Evolutionary conservation across 179 eudicot genomes (phyloP).

Genomic region (Nepenthes alata): DNA sequence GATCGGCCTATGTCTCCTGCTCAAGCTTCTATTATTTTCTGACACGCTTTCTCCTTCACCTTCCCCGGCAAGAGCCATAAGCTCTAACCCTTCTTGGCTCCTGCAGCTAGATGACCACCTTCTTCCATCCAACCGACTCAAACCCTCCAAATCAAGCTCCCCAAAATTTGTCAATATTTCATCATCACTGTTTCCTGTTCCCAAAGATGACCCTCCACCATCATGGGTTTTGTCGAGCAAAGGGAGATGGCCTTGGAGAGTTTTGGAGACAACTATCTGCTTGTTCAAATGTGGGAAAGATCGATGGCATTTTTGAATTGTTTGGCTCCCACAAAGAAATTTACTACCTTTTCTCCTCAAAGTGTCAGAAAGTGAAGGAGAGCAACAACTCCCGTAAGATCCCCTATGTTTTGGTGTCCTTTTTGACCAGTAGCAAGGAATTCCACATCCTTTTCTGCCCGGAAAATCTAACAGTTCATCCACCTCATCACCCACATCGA

Average conservation of each 20-base stretch:
- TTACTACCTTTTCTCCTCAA: slow-evolving; percentile 63
- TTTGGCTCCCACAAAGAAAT: slow-evolving; percentile 63
- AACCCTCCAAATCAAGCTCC: slow-evolving; percentile 85
- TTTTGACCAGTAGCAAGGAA: slow-evolving; percentile 87
- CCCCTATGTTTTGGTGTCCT: slow-evolving; percentile 61
- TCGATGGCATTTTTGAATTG: slow-evolving; percentile 26
- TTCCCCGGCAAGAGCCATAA: slow-evolving; percentile 40
- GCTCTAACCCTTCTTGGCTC: slow-evolving; percentile 63
- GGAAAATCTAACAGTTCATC: slow-evolving; percentile 62
- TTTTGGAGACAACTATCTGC: slow-evolving; percentile 34
- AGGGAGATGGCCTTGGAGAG: slow-evolving; percentile 55
- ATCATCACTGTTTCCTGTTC: slow-evolving; percentile 59
- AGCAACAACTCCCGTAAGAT: slow-evolving; percentile 60
- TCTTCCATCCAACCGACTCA: slow-evolving; percentile 89
- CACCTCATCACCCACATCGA: slow-evolving; percentile 59
- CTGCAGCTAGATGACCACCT: slow-evolving; percentile 86
- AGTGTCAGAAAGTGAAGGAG: slow-evolving; percentile 91
- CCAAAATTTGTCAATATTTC: slow-evolving; percentile 75
- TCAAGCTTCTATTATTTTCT: slow-evolving; percentile 60
- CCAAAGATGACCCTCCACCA: slow-evolving; percentile 53
- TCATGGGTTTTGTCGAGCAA: slow-evolving; percentile 55
- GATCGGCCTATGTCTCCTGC: slow-evolving; percentile 81
- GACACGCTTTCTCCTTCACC: slow-evolving; percentile 50
- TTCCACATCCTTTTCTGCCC: slow-evolving; percentile 83
- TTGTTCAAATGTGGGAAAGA: slow-evolving; percentile 42